Conservation (phyloP, 495 filamentous ascomycete genomes). For the Xylaria cubensis region DNA sequence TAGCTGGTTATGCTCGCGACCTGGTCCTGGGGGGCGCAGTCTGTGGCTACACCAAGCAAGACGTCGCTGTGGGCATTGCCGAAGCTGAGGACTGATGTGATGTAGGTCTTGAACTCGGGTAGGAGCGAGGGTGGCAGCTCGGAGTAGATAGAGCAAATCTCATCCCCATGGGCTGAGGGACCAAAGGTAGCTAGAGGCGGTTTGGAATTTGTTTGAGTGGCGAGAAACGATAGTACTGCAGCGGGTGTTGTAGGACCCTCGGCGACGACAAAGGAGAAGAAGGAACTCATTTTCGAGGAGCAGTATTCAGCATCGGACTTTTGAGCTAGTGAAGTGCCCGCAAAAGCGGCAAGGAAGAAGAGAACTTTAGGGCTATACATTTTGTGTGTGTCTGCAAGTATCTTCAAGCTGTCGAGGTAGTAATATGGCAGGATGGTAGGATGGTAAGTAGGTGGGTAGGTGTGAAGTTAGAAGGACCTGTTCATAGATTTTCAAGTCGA, state of each 20-base stretch:
- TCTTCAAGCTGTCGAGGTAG: not conserved
- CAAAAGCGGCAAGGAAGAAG: slow-evolving; percentile 6
- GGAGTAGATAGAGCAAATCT: slow-evolving; percentile 17
- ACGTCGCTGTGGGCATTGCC: slow-evolving; percentile 14
- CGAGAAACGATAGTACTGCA: slow-evolving; percentile 9
- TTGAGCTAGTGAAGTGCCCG: slow-evolving; percentile 14
- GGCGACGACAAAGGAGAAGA: not conserved
- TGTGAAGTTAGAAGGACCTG: not conserved
- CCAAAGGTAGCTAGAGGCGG: slow-evolving; percentile 5
- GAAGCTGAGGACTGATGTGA: slow-evolving; percentile 18
- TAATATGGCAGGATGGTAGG: not conserved
- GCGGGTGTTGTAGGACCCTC: slow-evolving; percentile 17
- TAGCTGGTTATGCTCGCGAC: slow-evolving; percentile 19
- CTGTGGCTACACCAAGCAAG: slow-evolving; percentile 5
- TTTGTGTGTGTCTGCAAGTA: not conserved
- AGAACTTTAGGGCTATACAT: slow-evolving; percentile 6
- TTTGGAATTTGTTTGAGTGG: not conserved
- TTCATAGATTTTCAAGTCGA: not conserved
- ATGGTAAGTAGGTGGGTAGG: not conserved
- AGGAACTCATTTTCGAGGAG: slow-evolving; percentile 9
- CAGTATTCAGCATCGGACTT: slow-evolving; percentile 16
- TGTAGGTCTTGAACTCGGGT: slow-evolving; percentile 15
- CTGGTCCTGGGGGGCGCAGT: slow-evolving; percentile 15
- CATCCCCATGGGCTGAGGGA: not conserved
- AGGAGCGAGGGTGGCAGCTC: slow-evolving; percentile 11